phyloP scores from a whole-genome alignment of 208 protist species.

The Crithidia mellificae region DNA sequence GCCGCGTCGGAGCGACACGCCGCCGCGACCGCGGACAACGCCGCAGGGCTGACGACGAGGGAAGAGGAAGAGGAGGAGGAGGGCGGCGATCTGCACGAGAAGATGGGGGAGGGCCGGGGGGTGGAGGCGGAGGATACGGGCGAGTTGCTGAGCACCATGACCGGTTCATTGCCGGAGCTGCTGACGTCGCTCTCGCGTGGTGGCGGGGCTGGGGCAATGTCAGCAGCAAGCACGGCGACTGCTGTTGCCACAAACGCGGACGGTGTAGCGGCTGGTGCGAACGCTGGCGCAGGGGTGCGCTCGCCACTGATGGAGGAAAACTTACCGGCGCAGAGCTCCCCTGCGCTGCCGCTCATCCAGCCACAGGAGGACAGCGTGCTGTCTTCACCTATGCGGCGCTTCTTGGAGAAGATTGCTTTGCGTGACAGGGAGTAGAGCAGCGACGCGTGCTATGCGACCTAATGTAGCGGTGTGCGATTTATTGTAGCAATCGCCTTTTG shows the following conservation, averaged over 20 bases:
- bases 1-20: not conserved
- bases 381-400: constrained; percentile 2
- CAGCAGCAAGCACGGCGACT: too few species aligned
- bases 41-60: not conserved
- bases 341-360: not conserved
- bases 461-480: too few species aligned
- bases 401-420: constrained; percentile 5
- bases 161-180: constrained; percentile 9
- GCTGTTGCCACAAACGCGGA: too few species aligned
- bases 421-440: not conserved
- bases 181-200: not conserved
- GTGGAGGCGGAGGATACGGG: not conserved
- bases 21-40: not conserved
- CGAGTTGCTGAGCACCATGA: constrained; percentile 10
- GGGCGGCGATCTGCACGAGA: not conserved
- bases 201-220: not conserved
- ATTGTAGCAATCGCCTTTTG: too few species aligned
- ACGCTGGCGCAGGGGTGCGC: not conserved
- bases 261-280: too few species aligned
- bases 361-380: not conserved
- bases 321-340: not conserved
- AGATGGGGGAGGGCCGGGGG: not conserved
- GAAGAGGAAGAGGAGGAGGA: not conserved
- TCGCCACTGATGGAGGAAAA: not conserved
- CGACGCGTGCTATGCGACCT: too few species aligned